Base-by-base conservation (phyloP, 2,329 filamentous ascomycete genomes). In the Aspergillus melleus region DNA sequence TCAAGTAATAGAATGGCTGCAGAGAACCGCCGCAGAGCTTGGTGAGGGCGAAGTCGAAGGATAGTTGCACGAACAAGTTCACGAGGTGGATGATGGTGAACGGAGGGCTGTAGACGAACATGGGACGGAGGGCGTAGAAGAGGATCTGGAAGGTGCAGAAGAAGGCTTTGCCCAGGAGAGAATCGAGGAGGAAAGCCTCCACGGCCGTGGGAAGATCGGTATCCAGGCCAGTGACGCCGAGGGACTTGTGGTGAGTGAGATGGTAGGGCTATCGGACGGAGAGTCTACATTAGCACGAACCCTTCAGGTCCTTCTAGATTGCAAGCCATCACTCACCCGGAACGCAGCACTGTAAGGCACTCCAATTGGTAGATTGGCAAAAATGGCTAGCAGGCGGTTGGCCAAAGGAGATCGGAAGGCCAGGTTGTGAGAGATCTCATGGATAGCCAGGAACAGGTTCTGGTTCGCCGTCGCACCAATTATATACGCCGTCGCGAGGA, bases 81-180 rank as follows among this genome's bases (percentile, higher is more conserved):
- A 92, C 79, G 60, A 87, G 83, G 78, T 97, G 93, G 59, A 97
- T 87, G 72, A 84, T 84, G 55, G 94, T 97, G 75, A 98, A 86
- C 42, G 94, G 91, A 5, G 98, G 84, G 69, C 87, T 86, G 84
- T 96, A 96, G 68, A 99, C 86, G 79, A 93, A 88, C 90, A 98
- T 96, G 62, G 95, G 95, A 16, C 95, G 91, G 54, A 99, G 79
- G 70, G 95, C 95, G 81, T 99, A 99, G 85, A 99, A 99, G 74
- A 99, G 86, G 77, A 99, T 97, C 79, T 99, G 95, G 81, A 97
- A 99, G 67, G 95, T 99, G 81, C 90, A 94, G 85, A 99, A 99
- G 83, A 99, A 99, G 66, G 95, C 89, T 80, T 99, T 99, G 76
- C 95, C 95, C 19, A 94, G 86, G 69, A 99, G 88, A 8, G 80